A percentile compares a stretch with the other conserved stretches of the same genome.
These are phyloP conservation scores for Trichoderma orchidacearum DNA, from an alignment of 495 filamentous ascomycete species.

Conservation along the genomic window DNA sequence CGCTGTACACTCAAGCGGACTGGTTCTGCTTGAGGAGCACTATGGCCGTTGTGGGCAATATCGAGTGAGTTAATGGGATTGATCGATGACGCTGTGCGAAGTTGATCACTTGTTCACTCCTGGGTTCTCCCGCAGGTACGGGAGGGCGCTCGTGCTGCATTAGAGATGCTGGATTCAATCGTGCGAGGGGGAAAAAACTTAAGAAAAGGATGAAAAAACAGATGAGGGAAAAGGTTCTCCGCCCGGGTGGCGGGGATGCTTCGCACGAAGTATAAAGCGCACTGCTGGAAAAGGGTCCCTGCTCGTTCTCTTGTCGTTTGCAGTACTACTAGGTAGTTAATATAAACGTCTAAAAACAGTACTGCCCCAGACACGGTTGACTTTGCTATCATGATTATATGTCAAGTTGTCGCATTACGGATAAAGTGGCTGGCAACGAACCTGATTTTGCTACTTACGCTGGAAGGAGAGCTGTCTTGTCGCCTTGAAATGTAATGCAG, in stretches of 20 bases:
- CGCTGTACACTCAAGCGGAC: neutral
- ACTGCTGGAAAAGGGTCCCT: constrained; percentile 1
- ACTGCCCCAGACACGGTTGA: too few relatives aligned
- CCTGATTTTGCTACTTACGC: too few relatives aligned
- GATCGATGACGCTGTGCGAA: neutral
- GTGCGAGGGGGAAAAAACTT: neutral
- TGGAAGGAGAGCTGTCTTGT: too few relatives aligned
- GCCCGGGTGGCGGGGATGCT: neutral
- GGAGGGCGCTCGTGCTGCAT: neutral
- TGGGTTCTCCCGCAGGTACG: neutral
- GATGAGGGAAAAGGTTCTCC: neutral
- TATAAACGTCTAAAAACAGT: neutral
- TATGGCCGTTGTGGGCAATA: neutral
- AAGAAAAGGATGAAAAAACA: neutral
- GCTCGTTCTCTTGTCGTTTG: neutral
- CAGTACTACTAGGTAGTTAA: neutral
- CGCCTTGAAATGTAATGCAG: too few relatives aligned
- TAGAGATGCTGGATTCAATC: neutral
- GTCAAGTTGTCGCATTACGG: too few relatives aligned
- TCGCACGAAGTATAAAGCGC: neutral
- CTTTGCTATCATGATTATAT: too few relatives aligned
- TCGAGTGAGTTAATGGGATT: neutral
- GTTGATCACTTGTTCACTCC: neutral
- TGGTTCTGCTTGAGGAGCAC: neutral
- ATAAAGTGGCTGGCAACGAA: too few relatives aligned